phyloP scores from a whole-genome alignment of 2,329 filamentous ascomycete species.

The Plenodomus biglobosus region DNA sequence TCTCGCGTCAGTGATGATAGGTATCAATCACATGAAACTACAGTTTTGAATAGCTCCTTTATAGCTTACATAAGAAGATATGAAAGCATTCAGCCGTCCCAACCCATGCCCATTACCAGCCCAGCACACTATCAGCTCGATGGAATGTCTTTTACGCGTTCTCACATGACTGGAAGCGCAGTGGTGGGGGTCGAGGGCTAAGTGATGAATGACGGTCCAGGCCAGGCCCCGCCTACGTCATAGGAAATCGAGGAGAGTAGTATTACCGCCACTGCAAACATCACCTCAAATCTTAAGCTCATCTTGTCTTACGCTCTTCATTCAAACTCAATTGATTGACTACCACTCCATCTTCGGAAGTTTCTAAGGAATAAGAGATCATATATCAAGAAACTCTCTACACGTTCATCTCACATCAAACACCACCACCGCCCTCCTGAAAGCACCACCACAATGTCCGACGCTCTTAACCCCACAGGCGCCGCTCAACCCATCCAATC shows the following conservation, averaged over 20 bases:
- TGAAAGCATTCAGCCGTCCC: not conserved
- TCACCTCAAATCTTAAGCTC: not conserved
- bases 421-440: not conserved
- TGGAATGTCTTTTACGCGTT: slow-evolving; percentile 10
- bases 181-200: slow-evolving; percentile 21
- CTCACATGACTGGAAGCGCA: slow-evolving; percentile 12
- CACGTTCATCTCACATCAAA: not conserved
- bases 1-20: no score
- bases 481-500: slow-evolving; percentile 49
- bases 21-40: not conserved
- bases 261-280: slow-evolving; percentile 6
- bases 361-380: no score
- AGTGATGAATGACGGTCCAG: slow-evolving; percentile 23
- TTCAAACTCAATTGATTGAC: not conserved
- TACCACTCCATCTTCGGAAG: no score
- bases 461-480: slow-evolving; percentile 43
- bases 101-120: slow-evolving; percentile 9
- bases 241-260: slow-evolving; percentile 12
- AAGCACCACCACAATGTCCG: slow-evolving; percentile 35
- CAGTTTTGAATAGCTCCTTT: not conserved
- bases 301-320: no score
- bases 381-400: no score
- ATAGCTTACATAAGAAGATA: not conserved
- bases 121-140: slow-evolving; percentile 8
- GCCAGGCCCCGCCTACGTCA: slow-evolving; percentile 38